Evolutionary conservation across 1,284 basidiomycete species (phyloP), one percentile per base, ranked within the genome.

Genomic region (Trametes hirsuta): DNA sequence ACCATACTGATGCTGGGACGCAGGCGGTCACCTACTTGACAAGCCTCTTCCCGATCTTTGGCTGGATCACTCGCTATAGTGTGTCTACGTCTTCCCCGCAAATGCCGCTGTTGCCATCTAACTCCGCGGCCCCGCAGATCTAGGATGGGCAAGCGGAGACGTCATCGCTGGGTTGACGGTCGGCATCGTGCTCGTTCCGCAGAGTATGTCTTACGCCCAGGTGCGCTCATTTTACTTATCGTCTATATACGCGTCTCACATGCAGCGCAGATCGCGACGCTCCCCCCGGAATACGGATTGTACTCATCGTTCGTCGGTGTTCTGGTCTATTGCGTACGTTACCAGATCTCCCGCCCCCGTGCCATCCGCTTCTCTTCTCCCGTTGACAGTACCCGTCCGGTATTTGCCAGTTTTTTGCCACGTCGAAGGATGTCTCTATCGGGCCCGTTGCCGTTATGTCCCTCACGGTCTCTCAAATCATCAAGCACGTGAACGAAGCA

Each of bases 381-480:
- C n/a, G 46, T 14, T 49, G 24, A 10, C 48, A 8, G 22, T 49
- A 54, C 65, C 45, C 66, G 63, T 40, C 67, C 55, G 46, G 56
- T 2, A 24, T 47, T 45, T 52, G n/a, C 24, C 67, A 92, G 88
- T 85, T 93, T 76, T 93, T 94, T 68, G 95, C 94, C n/a, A 97
- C 95, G 0, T 94, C 93, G 49, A 97, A 97, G 74, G 95, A 97
- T 76, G 91, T 95, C 24, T 93, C 93, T 14, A 96, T 97, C 66
- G 95, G 95, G 51, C 95, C 95, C 6, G 94, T 96, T 63, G 95
- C 96, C 15, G 96, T 98, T 73, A 97, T 98, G 94, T 96, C 93
- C 4, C 84, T 97, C 53, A 91, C 93, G 30, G 88, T 90, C 11
- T 82, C 92, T 18, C 87, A 93, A 72, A 87, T 96, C 65, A 90